A percentile compares a stretch with the other conserved stretches of the same genome.
These are phyloP conservation scores for Circinella umbellata DNA, from an alignment of 371 early-diverging fungal species.

Conservation along the genomic window DNA sequence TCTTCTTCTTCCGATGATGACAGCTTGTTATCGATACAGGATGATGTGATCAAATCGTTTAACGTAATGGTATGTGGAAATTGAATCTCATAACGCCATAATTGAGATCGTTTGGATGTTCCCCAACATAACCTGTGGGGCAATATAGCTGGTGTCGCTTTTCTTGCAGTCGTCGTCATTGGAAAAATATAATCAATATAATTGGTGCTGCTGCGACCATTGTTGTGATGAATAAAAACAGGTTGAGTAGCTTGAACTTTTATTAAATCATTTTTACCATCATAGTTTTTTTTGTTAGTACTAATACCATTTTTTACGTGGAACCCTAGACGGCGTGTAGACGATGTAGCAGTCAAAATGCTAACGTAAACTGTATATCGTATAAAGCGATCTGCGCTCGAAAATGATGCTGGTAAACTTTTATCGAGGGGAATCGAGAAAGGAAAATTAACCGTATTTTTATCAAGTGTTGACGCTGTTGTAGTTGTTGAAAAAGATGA, in stretches of 20 bases:
- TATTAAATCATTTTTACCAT: neutral
- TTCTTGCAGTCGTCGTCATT: neutral
- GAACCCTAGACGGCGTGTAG: too few species aligned
- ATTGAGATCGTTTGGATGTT: neutral
- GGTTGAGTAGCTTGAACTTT: neutral
- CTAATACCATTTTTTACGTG: too few species aligned
- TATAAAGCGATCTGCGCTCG: neutral
- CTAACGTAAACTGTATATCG: neutral
- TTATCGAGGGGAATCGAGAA: neutral
- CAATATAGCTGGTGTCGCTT: too few species aligned
- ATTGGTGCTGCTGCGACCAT: neutral
- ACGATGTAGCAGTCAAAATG: neutral
- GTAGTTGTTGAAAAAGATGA: neutral
- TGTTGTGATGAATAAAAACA: neutral
- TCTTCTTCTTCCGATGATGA: neutral
- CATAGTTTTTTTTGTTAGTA: too few species aligned
- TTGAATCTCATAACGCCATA: conserved; percentile 6
- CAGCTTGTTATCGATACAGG: neutral
- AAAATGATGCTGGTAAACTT: neutral
- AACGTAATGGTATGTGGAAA: neutral
- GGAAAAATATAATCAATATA: neutral
- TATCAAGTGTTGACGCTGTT: neutral
- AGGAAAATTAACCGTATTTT: neutral
- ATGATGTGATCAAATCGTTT: neutral
- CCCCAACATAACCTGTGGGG: conserved; percentile 6